Evolutionary conservation across 306 rosid species (phyloP).

Genomic region (Prunus mira): DNA sequence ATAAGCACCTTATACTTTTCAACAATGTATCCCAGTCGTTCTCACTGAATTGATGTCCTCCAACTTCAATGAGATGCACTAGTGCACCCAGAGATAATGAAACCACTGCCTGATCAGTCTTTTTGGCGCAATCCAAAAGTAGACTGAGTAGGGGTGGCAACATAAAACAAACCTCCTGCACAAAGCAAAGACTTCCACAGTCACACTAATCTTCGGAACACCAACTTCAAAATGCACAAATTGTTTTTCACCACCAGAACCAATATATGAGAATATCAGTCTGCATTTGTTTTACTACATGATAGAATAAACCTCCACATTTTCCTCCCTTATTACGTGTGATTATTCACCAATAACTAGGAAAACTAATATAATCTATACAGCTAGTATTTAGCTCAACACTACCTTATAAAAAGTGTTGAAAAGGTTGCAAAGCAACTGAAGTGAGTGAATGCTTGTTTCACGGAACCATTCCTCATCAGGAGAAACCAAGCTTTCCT

Average conservation of each 20-base stretch:
- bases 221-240: slow-evolving; percentile 1
- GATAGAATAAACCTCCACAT: not conserved
- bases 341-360: slow-evolving; percentile 7
- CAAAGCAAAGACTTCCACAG: slow-evolving; percentile 23
- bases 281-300: not conserved
- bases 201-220: not conserved
- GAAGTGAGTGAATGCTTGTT: slow-evolving; percentile 96
- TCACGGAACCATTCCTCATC: slow-evolving; percentile 89
- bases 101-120: slow-evolving; percentile 96
- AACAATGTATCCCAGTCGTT: slow-evolving; percentile 91
- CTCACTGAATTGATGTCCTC: slow-evolving; percentile 97
- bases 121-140: slow-evolving; percentile 96
- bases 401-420: slow-evolving; percentile 95
- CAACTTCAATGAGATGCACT: slow-evolving; percentile 95
- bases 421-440: slow-evolving; percentile 96
- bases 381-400: slow-evolving; percentile 12
- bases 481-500: slow-evolving; percentile 61
- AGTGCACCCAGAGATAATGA: slow-evolving; percentile 96
- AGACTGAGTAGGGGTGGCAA: slow-evolving; percentile 84
- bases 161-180: slow-evolving; percentile 99
- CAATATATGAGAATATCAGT: not conserved
- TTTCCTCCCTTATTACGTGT: not conserved
- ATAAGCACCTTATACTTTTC: slow-evolving; percentile 78
- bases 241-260: not conserved
- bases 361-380: not conserved